phyloP scores from a whole-genome alignment of 2,329 filamentous ascomycete genomes.

The Xylaria sp. region DNA sequence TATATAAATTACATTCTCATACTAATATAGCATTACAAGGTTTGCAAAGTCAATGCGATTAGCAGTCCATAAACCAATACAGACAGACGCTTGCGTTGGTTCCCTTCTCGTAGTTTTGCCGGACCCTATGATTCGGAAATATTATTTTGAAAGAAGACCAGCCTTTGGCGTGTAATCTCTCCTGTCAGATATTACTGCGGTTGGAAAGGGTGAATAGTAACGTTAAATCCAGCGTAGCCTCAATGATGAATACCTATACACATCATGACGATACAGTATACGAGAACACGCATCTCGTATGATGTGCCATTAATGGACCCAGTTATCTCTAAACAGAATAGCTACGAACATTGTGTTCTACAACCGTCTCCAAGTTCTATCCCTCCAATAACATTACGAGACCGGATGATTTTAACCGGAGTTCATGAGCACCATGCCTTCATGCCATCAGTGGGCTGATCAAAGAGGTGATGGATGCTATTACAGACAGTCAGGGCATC shows the following conservation, averaged over 20 bases:
- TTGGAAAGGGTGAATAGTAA: not conserved
- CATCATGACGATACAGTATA: not conserved
- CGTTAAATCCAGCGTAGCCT: not conserved
- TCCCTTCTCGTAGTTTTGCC: not conserved
- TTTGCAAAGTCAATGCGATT: not conserved
- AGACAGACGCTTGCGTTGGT: too few species aligned
- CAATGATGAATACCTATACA: not conserved
- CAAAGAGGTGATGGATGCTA: not conserved
- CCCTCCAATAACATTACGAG: not conserved
- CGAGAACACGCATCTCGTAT: not conserved
- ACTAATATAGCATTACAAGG: not conserved
- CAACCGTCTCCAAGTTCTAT: not conserved
- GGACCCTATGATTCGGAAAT: not conserved
- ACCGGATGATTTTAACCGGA: not conserved
- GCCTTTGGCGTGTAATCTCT: not conserved
- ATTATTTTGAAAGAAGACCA: not conserved
- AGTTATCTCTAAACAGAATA: not conserved
- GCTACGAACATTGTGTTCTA: not conserved
- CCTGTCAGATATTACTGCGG: not conserved
- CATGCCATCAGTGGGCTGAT: not conserved
- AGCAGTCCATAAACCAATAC: not conserved
- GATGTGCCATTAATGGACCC: not conserved
- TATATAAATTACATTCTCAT: not conserved
- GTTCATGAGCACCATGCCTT: not conserved
- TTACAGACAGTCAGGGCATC: conserved; percentile 11